phyloP scores from a whole-genome alignment of 148 eudicot genomes.

The Dianthus caryophyllus region DNA sequence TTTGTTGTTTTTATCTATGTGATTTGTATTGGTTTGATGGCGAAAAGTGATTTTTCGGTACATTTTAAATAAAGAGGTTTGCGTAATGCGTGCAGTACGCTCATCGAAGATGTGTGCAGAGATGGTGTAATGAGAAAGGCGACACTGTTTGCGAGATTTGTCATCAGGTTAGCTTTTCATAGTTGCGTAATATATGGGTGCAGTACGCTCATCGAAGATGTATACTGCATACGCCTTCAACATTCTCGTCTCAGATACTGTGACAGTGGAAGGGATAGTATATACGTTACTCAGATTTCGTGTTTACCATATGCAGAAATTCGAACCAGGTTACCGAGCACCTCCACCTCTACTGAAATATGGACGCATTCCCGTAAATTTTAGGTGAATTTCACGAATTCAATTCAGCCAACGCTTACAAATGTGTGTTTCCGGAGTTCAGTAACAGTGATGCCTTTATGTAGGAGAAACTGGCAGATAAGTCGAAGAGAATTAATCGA shows the following conservation, averaged over 20 bases:
- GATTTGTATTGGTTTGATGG: neutral
- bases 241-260: no score
- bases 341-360: conserved; percentile 72
- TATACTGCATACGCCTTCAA: no score
- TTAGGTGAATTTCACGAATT: conserved; percentile 46
- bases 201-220: no score
- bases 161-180: conserved; percentile 53
- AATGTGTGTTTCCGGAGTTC: neutral
- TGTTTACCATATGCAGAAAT: conserved; percentile 45
- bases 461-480: conserved; percentile 78
- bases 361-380: conserved; percentile 54
- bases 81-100: conserved; percentile 59
- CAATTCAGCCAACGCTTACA: neutral
- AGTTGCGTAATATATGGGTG: no score
- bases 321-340: conserved; percentile 82
- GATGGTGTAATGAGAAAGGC: conserved; percentile 90
- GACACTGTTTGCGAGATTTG: conserved; percentile 77
- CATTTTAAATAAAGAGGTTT: conserved; percentile 10
- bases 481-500: conserved; percentile 51
- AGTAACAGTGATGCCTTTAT: conserved; percentile 7
- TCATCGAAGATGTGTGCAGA: conserved; percentile 80
- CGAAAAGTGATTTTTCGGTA: neutral
- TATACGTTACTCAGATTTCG: no score
- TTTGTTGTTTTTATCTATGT: neutral
- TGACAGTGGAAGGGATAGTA: no score